Base-by-base conservation (phyloP, 805 yeast species). In the Yamadazyma kitorensis region DNA sequence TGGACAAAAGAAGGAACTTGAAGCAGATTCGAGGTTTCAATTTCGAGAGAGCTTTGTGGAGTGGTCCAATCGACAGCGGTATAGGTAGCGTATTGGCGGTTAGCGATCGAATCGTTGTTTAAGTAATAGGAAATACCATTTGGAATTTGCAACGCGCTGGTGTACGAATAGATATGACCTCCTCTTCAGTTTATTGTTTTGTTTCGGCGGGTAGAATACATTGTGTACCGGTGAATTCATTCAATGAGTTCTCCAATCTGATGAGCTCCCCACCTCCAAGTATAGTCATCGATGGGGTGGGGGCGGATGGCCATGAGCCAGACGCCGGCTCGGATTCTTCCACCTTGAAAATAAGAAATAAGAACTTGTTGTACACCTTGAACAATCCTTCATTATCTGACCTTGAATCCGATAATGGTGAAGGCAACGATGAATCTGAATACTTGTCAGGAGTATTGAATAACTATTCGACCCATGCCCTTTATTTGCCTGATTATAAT, bases 401-500 rank as follows among this genome's bases (percentile, higher is more conserved):
- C 36, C 35, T 60, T n/a, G 68, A 27, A 13, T 59, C 66, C 3
- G 68, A 63, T 39, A 36, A 21, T 20, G 31, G 21, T 11, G 36
- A 29, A 5, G 27, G 31, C 10, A 15, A 9, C 10, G 39, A 33
- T 10, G 35, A 27, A n/a, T 7, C 27, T n/a, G 33, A 25, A 13
- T 32, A 40, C 23, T n/a, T 43, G 5, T n/a, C 36, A 4, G 37
- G 26, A 11, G 32, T 44, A 5, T 28, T 52, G 6, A 34, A 41
- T 17, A 45, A 48, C 18, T 68, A 69, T 39, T 54, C 66, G 9
- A 59, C 78, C 3, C 76, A 70, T 42, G 71, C 80, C 1, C 53
- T 74, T 9, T 75, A 72, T 45, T 54, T 75, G 17, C 78, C 80
- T 2, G 62, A 65, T 33, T 56, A 59, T 33, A 54, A 54, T 29